A percentile compares a stretch with the other conserved stretches of the same genome.
phyloP scores from a whole-genome alignment of 2,329 filamentous ascomycete species.

The Microascus cirrosus region DNA sequence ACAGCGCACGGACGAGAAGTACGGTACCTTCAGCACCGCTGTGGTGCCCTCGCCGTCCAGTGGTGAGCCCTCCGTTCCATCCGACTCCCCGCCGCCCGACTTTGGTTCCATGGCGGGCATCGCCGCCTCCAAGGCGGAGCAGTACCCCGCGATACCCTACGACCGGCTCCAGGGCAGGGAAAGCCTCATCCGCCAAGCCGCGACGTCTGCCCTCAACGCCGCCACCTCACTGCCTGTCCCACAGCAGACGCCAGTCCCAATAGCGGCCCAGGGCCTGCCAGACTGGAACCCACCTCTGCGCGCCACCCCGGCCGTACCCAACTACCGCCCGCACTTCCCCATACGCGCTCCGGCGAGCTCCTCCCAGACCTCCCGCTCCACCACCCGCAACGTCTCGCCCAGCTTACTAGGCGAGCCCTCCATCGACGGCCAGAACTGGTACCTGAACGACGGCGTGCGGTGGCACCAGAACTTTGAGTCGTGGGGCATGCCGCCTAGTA shows the following conservation, averaged over 20 bases:
- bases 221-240: not conserved
- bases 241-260: not conserved
- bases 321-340: not conserved
- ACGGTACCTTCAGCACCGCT: slow-evolving; percentile 56
- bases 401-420: slow-evolving; percentile 7
- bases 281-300: not conserved
- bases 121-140: slow-evolving; percentile 7
- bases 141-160: slow-evolving; percentile 7
- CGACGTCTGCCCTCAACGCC: not conserved
- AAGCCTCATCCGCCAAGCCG: not conserved
- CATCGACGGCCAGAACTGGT: slow-evolving; percentile 45
- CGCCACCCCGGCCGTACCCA: not conserved
- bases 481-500: slow-evolving; percentile 24
- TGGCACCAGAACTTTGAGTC: slow-evolving; percentile 48
- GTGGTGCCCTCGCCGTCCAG: slow-evolving; percentile 43
- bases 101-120: slow-evolving; percentile 9
- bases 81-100: slow-evolving; percentile 16
- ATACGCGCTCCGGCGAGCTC: not conserved
- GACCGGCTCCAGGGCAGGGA: slow-evolving; percentile 4
- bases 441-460: slow-evolving; percentile 43
- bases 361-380: not conserved
- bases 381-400: slow-evolving; percentile 6
- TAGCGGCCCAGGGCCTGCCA: not conserved
- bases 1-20: slow-evolving; percentile 68
- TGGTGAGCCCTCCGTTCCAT: not conserved